Base-by-base conservation (phyloP, 2,329 filamentous ascomycete genomes). In the Curvularia eragrostidis region DNA sequence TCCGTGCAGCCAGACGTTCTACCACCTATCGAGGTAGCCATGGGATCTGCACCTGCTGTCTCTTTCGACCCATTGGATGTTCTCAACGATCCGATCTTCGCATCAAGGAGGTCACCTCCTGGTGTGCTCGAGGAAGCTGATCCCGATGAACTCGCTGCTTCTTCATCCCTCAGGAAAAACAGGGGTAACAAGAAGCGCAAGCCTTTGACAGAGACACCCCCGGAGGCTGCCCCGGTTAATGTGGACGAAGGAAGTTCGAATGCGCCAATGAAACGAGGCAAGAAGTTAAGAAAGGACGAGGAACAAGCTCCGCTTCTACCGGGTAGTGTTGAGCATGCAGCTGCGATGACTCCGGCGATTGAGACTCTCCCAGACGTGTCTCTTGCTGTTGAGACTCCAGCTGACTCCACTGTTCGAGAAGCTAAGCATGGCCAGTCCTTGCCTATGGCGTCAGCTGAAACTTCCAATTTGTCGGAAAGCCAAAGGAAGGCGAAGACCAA, bases 151-250 rank as follows among this genome's bases (percentile, higher is more conserved):
- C 63, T 76, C 6, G 74, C 67, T 34, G 58, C 67, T 3, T 71
- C 75, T 47, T 74, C 76, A 39, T 82, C 81, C 67, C 70, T 68
- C 32, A 82, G 80, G 72, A 81, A 81, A 59, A 69, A 72, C 8
- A 82, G 81, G 62, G 72, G 75, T 18, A 82, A 81, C 70, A 80
- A 81, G 68, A 71, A 68, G 52, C 69, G 68, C 19, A 50, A 55
- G 5, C 62, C 62, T 34, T 42, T 58, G 3, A 48, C 59, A 30
- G 58, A 57, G 2, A 59, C 51, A 6, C 63, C 47, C 9, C 38
- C 57, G 1, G 66, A 50, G 21, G n/a, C 36, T 1, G 42, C 49
- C 10, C 7, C 21, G 6, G 38, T 10, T 9, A 23, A n/a, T 13
- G 43, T 23, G n/a, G 28, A 49, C 18, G 53, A 47, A 18, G 28